Percentiles rank a stretch among this genome's conserved stretches.
Conservation (phyloP, 768 basidiomycete species). For the Collybia mongolica region DNA sequence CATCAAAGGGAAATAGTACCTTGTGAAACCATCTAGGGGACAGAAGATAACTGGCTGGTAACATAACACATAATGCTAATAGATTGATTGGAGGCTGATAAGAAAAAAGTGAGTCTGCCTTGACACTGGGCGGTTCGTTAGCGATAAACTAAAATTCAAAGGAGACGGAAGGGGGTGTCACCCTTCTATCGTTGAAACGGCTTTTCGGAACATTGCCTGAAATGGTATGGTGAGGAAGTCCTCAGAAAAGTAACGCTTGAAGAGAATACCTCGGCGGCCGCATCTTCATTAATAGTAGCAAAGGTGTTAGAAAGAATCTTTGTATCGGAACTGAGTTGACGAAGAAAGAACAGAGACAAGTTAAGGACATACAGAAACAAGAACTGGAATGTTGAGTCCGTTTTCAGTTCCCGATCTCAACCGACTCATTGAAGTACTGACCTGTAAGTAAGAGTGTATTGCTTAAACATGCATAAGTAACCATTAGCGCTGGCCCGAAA, state of each 20-base stretch:
- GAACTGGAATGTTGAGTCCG: constrained; percentile 40
- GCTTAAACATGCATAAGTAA: constrained; percentile 87
- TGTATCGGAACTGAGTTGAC: not conserved
- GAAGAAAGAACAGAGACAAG: not conserved
- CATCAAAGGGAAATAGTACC: constrained; percentile 33
- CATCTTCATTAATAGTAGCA: constrained; percentile 89
- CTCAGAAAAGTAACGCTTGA: not conserved
- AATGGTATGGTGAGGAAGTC: constrained; percentile 4
- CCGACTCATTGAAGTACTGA: constrained; percentile 20
- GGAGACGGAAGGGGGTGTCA: constrained; percentile 18
- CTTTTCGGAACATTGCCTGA: constrained; percentile 92
- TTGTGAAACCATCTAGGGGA: constrained; percentile 98
- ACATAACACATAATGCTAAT: constrained; percentile 80
- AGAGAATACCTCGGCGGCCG: constrained; percentile 74
- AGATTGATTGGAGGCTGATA: constrained; percentile 95
- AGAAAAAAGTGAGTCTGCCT: constrained; percentile 89
- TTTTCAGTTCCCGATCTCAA: constrained; percentile 1
- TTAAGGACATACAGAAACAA: constrained; percentile 64
- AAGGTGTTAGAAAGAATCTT: constrained; percentile 96
- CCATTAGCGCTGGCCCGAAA: constrained; percentile 92
- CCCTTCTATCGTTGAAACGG: constrained; percentile 95
- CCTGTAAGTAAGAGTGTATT: constrained; percentile 92
- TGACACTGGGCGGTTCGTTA: constrained; percentile 49
- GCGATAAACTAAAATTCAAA: not conserved
- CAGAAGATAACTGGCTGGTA: constrained; percentile 85